A percentile compares a stretch with the other conserved stretches of the same genome.
Conservation (phyloP, 2,329 filamentous ascomycete species). For the Neofusicoccum parvum region DNA sequence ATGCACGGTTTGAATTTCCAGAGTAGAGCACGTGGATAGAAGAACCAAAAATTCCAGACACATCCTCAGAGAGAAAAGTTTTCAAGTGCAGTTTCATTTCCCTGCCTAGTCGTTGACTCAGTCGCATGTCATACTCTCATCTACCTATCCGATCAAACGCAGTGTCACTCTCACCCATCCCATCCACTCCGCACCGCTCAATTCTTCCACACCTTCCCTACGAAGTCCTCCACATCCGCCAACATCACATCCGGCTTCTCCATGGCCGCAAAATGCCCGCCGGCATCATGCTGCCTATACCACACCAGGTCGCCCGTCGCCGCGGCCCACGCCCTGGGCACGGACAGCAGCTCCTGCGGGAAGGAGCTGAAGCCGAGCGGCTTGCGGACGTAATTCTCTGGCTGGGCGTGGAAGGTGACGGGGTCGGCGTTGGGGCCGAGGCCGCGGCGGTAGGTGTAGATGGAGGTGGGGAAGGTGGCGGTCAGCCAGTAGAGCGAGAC, state of each 20-base stretch:
- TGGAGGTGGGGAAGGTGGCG: conserved; percentile 47
- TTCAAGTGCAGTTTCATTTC: background rate
- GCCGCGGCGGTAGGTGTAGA: conserved; percentile 53
- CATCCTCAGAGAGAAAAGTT: background rate
- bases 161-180: no score
- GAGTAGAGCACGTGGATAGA: conserved; percentile 13
- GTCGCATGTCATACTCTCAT: no score
- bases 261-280: conserved; percentile 59
- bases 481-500: conserved; percentile 62
- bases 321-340: conserved; percentile 41
- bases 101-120: no score
- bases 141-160: no score
- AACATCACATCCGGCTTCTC: conserved; percentile 48
- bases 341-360: conserved; percentile 45
- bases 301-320: conserved; percentile 42
- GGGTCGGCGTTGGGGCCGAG: conserved; percentile 23
- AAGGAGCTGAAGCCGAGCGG: conserved; percentile 50
- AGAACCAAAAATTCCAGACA: background rate
- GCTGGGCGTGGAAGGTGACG: conserved; percentile 17
- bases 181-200: background rate
- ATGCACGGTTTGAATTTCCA: background rate
- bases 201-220: conserved; percentile 37
- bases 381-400: conserved; percentile 32
- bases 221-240: conserved; percentile 50
- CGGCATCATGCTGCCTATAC: conserved; percentile 44